A percentile compares a stretch with the other conserved stretches of the same genome.
Conservation (phyloP, 2,329 filamentous ascomycete genomes). For the Diplodia intermedia region DNA sequence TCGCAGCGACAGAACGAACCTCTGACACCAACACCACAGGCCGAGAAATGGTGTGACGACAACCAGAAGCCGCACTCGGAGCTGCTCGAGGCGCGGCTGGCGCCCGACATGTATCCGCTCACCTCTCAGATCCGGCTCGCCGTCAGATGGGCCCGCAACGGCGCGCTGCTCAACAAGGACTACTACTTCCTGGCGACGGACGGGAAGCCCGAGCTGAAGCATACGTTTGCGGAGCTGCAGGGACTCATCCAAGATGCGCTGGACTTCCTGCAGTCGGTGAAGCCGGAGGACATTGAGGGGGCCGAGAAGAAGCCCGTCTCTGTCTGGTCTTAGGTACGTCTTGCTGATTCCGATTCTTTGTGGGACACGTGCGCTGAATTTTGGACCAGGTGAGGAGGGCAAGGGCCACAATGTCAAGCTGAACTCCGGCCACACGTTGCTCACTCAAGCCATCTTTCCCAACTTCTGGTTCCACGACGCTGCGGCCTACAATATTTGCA, state of each 20-base stretch:
- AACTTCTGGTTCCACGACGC: conserved; percentile 70
- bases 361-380: neutral
- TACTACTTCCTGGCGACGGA: conserved; percentile 36
- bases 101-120: conserved; percentile 59
- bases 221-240: conserved; percentile 58
- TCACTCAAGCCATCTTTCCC: conserved; percentile 59
- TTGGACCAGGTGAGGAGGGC: conserved; percentile 45
- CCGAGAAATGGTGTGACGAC: conserved; percentile 20
- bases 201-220: conserved; percentile 52
- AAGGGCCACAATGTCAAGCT: conserved; percentile 49
- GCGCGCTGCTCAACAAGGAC: conserved; percentile 48
- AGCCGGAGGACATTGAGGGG: conserved; percentile 52
- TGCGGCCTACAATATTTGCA: conserved; percentile 66
- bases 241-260: conserved; percentile 57
- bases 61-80: conserved; percentile 38
- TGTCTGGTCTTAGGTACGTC: conserved; percentile 1
- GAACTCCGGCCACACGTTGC: conserved; percentile 45
- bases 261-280: conserved; percentile 54
- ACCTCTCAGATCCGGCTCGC: conserved; percentile 57
- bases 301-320: neutral
- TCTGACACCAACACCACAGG: neutral
- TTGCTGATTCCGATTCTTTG: neutral
- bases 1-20: neutral
- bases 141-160: conserved; percentile 51
- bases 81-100: conserved; percentile 52